These are phyloP conservation scores for Paecilomyces variotii DNA, from an alignment of 2,329 filamentous ascomycete genomes.

Conservation along the genomic window DNA sequence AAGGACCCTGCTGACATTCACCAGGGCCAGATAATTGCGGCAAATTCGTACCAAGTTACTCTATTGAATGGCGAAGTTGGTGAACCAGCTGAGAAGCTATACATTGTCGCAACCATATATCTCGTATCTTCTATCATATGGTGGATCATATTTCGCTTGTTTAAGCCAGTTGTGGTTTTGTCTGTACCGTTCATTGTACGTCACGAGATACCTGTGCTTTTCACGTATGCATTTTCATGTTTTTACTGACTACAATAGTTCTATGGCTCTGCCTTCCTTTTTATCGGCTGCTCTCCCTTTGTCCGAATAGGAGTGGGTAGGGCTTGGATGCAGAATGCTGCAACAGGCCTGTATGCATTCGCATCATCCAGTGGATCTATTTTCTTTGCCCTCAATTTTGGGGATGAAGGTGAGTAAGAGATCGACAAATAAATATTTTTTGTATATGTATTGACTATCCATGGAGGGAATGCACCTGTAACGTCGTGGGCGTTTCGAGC, in stretches of 20 bases:
- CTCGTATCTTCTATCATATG: constrained; percentile 46
- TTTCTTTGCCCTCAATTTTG: constrained; percentile 56
- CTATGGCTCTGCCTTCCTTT: constrained; percentile 31
- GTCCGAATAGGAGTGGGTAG: constrained; percentile 22
- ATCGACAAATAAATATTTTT: background rate
- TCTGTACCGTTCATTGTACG: constrained; percentile 44
- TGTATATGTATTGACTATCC: background rate
- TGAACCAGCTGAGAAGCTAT: constrained; percentile 47
- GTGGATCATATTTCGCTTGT: constrained; percentile 49
- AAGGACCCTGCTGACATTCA: background rate
- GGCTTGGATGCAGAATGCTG: constrained; percentile 47
- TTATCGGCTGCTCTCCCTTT: constrained; percentile 42
- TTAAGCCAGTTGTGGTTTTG: constrained; percentile 46
- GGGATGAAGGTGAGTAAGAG: constrained; percentile 40
- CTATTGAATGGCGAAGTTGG: constrained; percentile 52
- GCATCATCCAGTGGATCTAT: constrained; percentile 52
- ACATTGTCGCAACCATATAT: constrained; percentile 49
- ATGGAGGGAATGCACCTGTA: constrained; percentile 40
- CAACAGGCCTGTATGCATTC: constrained; percentile 49
- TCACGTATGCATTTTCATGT: background rate
- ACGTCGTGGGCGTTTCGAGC: constrained; percentile 55
- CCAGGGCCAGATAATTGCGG: constrained; percentile 47
- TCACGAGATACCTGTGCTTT: background rate
- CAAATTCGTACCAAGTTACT: constrained; percentile 56
- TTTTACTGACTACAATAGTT: constrained; percentile 21